Evolutionary conservation across 73 alveolate species (phyloP), one percentile per base, ranked within the genome.

Genomic region (Stentor coeruleus): DNA sequence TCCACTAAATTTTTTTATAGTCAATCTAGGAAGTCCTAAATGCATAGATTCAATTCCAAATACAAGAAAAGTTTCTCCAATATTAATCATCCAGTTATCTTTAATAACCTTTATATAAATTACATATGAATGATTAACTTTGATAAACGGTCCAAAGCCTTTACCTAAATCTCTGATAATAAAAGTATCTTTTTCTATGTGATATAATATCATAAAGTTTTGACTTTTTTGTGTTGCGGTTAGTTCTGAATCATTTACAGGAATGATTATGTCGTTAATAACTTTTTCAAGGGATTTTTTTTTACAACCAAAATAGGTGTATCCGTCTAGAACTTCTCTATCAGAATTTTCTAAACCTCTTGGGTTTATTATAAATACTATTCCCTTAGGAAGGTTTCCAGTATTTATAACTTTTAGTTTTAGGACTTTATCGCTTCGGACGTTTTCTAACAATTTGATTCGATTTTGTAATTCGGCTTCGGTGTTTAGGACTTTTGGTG

Each of bases 71-170:
- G 93, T 82, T 59, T 91, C 91, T 39, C 98, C 98, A 66, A 93
- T 89, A 60, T 93, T 93, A 28, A 93, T 85, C 35, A 93, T 85
- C 72, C 84, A 84, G 87, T 87, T 93, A 77, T 93, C 97, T 81
- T 87, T 93, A 38, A 93, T 20, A 15, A 14, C 74, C 83, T 74
- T 14, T 15, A 30, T 74, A 35, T 37, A 0, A 15, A 14, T 89
- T 76, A 66, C 85, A 74, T 84, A 76, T 74, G 91, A 93, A 31
- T 87, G 42, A 38, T 75, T 49, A 30, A 93, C 83, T 85, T 91
- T 93, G 83, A 83, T 89, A 81, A 93, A 93, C 42, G 95, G 86
- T 0, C 98, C 98, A 84, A 82, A 93, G 55, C 98, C 98, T 79
- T 80, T 86, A 35, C 97, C 98, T 14, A 81, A 86, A 84, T 93